phyloP scores from a whole-genome alignment of 306 rosid genomes.

The Malus fusca region DNA sequence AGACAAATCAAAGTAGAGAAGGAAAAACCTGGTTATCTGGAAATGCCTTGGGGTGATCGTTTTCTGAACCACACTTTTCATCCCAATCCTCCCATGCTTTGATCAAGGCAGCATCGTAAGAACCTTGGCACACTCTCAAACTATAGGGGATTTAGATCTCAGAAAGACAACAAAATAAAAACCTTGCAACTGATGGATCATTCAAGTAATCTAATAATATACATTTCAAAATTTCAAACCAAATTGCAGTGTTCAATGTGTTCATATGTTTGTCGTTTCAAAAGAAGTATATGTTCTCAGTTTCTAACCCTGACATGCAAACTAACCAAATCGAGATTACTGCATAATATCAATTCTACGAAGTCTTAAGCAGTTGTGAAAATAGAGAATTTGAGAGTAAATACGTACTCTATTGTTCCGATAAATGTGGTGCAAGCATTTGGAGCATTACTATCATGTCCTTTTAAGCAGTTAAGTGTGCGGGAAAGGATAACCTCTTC shows the following conservation, averaged over 20 bases:
- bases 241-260: too few species aligned
- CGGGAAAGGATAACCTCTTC: slow-evolving; percentile 87
- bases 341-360: not conserved
- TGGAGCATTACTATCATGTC: slow-evolving; percentile 24
- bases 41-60: slow-evolving; percentile 79
- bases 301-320: not conserved
- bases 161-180: not conserved
- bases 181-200: slow-evolving; percentile 1
- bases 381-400: slow-evolving; percentile 11
- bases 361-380: not conserved
- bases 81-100: slow-evolving; percentile 90
- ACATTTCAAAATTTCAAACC: not conserved
- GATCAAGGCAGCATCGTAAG: slow-evolving; percentile 55
- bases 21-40: slow-evolving; percentile 69
- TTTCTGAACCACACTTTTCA: slow-evolving; percentile 57
- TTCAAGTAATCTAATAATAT: not conserved
- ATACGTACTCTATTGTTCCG: slow-evolving; percentile 63
- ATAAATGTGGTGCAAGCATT: slow-evolving; percentile 68
- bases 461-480: slow-evolving; percentile 73
- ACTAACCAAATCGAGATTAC: not conserved
- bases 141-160: slow-evolving; percentile 34
- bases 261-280: too few species aligned
- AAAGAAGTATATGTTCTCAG: not conserved
- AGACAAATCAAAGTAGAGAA: slow-evolving; percentile 10
- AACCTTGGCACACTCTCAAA: slow-evolving; percentile 75